Conservation (phyloP, 768 basidiomycete genomes). For the Boletus edulis region DNA sequence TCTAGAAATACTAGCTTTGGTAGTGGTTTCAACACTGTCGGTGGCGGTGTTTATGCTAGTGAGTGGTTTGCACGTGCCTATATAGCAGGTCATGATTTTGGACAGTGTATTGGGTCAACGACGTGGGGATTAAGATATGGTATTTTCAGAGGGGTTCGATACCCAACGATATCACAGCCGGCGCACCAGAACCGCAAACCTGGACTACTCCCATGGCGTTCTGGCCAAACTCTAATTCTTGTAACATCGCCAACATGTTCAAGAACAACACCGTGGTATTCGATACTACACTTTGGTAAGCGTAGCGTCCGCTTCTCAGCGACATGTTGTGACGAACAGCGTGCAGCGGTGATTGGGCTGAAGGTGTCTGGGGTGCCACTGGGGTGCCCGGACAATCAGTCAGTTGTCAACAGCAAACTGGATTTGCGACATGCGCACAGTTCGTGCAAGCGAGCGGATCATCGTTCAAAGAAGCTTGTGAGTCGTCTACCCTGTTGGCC, state of each 20-base stretch:
- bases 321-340: conserved; percentile 1
- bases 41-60: conserved; percentile 92
- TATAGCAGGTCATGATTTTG: neutral
- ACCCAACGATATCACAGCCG: conserved; percentile 74
- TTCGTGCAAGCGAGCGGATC: conserved; percentile 74
- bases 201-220: conserved; percentile 81
- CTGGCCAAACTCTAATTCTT: conserved; percentile 68
- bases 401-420: conserved; percentile 83
- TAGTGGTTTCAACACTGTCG: conserved; percentile 78
- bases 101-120: conserved; percentile 30
- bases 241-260: conserved; percentile 80
- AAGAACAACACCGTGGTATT: conserved; percentile 75
- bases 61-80: conserved; percentile 31
- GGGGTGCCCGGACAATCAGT: conserved; percentile 83
- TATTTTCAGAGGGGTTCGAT: conserved; percentile 77
- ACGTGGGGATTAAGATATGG: conserved; percentile 80
- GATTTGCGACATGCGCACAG: conserved; percentile 74
- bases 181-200: conserved; percentile 64
- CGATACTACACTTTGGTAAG: conserved; percentile 80
- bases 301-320: conserved; percentile 6
- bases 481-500: conserved; percentile 33
- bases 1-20: conserved; percentile 67
- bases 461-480: conserved; percentile 75
- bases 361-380: conserved; percentile 65
- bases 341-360: conserved; percentile 85